Conservation (phyloP, 805 yeast species). For the Nakazawaea ernobii region DNA sequence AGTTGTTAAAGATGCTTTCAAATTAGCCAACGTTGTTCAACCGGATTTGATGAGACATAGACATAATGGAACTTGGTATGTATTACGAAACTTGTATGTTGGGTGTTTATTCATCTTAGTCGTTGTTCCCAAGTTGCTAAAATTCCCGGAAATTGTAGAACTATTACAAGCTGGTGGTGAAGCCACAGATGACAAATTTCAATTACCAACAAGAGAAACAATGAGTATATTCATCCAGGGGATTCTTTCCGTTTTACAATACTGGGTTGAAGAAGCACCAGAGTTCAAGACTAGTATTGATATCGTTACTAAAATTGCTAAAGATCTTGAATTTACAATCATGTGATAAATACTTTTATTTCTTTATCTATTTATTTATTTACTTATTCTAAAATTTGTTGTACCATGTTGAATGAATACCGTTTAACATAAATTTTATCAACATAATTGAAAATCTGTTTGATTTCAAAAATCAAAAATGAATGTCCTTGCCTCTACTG, state of each 20-base stretch:
- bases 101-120: slow-evolving; percentile 17
- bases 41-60: slow-evolving; percentile 32
- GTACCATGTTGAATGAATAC: too few species aligned
- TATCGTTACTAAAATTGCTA: neutral
- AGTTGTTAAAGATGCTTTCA: neutral
- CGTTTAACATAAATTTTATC: too few species aligned
- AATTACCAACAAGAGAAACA: slow-evolving; percentile 2
- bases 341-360: too few species aligned
- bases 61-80: slow-evolving; percentile 36
- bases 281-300: slow-evolving; percentile 2
- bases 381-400: too few species aligned
- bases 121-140: neutral
- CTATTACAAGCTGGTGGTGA: neutral
- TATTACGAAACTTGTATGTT: slow-evolving; percentile 26
- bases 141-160: slow-evolving; percentile 3
- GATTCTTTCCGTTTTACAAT: neutral
- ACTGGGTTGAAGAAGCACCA: slow-evolving; percentile 9
- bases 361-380: neutral
- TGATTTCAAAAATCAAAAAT: slow-evolving; percentile 21
- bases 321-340: neutral
- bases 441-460: too few species aligned
- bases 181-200: neutral
- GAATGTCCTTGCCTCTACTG: slow-evolving; percentile 28
- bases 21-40: slow-evolving; percentile 27
- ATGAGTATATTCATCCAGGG: neutral